These are phyloP conservation scores for Solanum hybrid DNA, from an alignment of 305 asterid species.

Conservation along the genomic window DNA sequence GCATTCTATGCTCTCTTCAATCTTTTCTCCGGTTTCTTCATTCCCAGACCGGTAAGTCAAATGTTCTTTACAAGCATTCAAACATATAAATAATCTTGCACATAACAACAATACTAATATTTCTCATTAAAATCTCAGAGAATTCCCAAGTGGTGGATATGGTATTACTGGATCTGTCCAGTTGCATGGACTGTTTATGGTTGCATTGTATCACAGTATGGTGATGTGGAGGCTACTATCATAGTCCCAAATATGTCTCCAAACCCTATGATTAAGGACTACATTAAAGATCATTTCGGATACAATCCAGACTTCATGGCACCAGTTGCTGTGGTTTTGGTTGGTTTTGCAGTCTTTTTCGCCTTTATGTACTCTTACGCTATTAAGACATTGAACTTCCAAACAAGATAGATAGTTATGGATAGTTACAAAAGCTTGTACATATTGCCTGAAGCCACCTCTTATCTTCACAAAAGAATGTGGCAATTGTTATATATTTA, in stretches of 20 bases:
- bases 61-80: not conserved
- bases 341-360: constrained; percentile 62
- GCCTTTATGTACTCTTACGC: constrained; percentile 71
- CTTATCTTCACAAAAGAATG: not conserved
- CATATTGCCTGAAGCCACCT: constrained; percentile 3
- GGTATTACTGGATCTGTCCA: constrained; percentile 91
- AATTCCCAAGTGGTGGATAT: constrained; percentile 73
- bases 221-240: constrained; percentile 41
- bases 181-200: constrained; percentile 94
- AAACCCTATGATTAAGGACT: constrained; percentile 39
- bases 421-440: constrained; percentile 1
- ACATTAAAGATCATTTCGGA: constrained; percentile 55
- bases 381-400: constrained; percentile 75
- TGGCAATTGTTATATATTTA: not conserved
- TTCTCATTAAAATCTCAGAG: constrained; percentile 22
- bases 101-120: not conserved
- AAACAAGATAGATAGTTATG: constrained; percentile 36
- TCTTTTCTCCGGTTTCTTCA: constrained; percentile 79
- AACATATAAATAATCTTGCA: not conserved
- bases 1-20: constrained; percentile 73
- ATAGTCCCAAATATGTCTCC: constrained; percentile 31
- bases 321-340: constrained; percentile 62
- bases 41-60: constrained; percentile 77
- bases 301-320: constrained; percentile 61
- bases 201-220: constrained; percentile 68